Conservation (phyloP, 768 basidiomycete genomes). For the Glaciozyma antarctica region DNA sequence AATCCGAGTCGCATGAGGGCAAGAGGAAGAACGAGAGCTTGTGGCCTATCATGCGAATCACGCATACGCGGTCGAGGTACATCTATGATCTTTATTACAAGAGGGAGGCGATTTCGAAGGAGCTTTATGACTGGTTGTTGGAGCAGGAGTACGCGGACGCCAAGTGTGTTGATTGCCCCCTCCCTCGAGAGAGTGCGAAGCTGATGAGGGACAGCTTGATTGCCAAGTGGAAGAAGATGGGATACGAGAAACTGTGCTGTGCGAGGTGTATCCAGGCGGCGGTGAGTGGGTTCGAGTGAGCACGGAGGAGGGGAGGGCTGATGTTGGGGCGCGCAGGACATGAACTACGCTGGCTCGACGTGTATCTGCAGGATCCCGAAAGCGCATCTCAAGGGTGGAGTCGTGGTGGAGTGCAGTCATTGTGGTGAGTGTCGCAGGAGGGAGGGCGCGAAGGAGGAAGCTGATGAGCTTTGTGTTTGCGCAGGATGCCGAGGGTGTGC, state of each 20-base stretch:
- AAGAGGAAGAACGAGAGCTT: conserved; percentile 86
- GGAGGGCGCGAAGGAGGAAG: too few species aligned
- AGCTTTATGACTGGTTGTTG: conserved; percentile 88
- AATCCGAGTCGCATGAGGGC: conserved; percentile 97
- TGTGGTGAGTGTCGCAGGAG: not conserved
- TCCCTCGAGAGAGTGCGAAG: not conserved
- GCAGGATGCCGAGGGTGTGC: conserved; percentile 83
- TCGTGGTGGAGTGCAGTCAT: conserved; percentile 50
- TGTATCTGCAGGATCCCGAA: conserved; percentile 98
- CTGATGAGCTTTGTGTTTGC: not conserved
- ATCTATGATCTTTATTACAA: conserved; percentile 99
- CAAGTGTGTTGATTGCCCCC: conserved; percentile 49
- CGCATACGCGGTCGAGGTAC: conserved; percentile 84
- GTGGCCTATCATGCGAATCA: conserved; percentile 98
- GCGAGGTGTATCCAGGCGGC: conserved; percentile 90
- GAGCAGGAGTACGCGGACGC: conserved; percentile 95
- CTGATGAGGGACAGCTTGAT: conserved; percentile 54
- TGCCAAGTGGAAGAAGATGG: conserved; percentile 98
- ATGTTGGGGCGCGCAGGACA: conserved; percentile 53
- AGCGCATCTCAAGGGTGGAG: conserved; percentile 76
- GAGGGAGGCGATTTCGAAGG: conserved; percentile 80
- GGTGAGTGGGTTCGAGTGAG: conserved; percentile 42
- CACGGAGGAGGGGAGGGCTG: too few species aligned
- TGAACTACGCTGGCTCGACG: conserved; percentile 98
- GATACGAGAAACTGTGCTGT: conserved; percentile 97